Base-by-base conservation (phyloP, 345 rosid species). In the Arabis alpina region DNA sequence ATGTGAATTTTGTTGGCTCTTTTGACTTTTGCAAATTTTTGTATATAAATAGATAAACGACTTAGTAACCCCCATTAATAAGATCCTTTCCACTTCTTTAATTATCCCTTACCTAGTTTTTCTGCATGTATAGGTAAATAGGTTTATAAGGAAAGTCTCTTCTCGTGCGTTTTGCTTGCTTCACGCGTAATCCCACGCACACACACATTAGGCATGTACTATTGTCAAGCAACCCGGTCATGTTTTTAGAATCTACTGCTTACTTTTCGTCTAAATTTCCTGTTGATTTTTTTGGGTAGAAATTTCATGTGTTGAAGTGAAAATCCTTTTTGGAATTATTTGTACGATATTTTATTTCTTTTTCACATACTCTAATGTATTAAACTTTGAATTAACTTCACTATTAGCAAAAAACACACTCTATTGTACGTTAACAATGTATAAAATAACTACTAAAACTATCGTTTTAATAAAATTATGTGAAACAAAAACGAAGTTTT, bases 61-160 rank as follows among this genome's bases (percentile, higher is more conserved):
- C 7, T 51, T 34, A 34, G 28, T 32, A 59, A 15, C 66, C 19
- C 58, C 48, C 23, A 19, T 19, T 37, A 47, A 68, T 37, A 47
- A 68, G 60, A 70, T 10, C 54, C 7, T 2, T 15, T 32, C 4
- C 16, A 42, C n/a, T 25, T 25, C 40, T 28, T 47, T 48, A 49
- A 37, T 58, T 37, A 10, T 34, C 4, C 4, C 49, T 44, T 54
- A 25, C 70, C 49, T 54, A 63, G 70, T 63, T 63, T 72, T 63
- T 45, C 70, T 63, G 64, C 56, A 54, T 62, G 41, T 53, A 53
- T 28, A 37, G 23, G 23, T 19, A 19, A 19, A 19, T 32, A 36
- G 2, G 27, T 57, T 34, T 12, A 10, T 54, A 16, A 60, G 34
- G 14, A 64, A 36, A 64, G 58, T 14, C 59, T 56, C 28, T 36